Evolutionary conservation across 257 asterid genomes (phyloP).

Genomic region (Scutellaria galericulata): DNA sequence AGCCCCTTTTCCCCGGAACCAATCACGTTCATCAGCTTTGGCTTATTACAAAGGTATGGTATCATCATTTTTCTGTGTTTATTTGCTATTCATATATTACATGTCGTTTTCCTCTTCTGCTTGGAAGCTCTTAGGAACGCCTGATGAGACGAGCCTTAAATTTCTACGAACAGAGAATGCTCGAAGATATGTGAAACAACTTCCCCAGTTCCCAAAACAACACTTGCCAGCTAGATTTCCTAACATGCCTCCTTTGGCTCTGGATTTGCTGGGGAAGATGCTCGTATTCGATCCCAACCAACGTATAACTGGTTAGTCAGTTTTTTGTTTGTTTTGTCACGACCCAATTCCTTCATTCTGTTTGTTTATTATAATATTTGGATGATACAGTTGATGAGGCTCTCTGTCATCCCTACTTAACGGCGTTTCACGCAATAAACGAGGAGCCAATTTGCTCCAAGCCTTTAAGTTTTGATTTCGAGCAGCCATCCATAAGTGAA

Average conservation of each 20-base stretch:
- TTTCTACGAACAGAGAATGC: conserved; percentile 27
- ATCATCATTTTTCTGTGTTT: not conserved
- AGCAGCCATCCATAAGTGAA: conserved; percentile 33
- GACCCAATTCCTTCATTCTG: not conserved
- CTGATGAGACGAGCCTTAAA: conserved; percentile 27
- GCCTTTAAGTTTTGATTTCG: conserved; percentile 38
- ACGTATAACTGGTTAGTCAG: conserved; percentile 24
- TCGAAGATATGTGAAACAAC: conserved; percentile 29
- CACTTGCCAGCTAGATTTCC: conserved; percentile 32
- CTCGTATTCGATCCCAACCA: conserved; percentile 34
- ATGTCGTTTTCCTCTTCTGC: not conserved
- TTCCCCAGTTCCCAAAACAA: conserved; percentile 30
- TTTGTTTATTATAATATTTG: not conserved
- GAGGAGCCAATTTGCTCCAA: conserved; percentile 32
- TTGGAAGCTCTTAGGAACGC: conserved; percentile 29
- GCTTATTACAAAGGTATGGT: conserved; percentile 29
- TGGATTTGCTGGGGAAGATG: conserved; percentile 34
- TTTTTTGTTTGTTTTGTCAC: too few species aligned
- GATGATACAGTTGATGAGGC: conserved; percentile 29
- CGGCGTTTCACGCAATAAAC: conserved; percentile 28
- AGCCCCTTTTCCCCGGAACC: conserved; percentile 26
- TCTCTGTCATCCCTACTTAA: conserved; percentile 29
- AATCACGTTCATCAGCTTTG: conserved; percentile 30
- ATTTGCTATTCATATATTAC: not conserved
- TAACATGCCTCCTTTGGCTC: conserved; percentile 29